Percentiles rank a stretch among this genome's conserved stretches.
phyloP scores from a whole-genome alignment of 805 yeast genomes.

The Crinitomyces ghanaensis region DNA sequence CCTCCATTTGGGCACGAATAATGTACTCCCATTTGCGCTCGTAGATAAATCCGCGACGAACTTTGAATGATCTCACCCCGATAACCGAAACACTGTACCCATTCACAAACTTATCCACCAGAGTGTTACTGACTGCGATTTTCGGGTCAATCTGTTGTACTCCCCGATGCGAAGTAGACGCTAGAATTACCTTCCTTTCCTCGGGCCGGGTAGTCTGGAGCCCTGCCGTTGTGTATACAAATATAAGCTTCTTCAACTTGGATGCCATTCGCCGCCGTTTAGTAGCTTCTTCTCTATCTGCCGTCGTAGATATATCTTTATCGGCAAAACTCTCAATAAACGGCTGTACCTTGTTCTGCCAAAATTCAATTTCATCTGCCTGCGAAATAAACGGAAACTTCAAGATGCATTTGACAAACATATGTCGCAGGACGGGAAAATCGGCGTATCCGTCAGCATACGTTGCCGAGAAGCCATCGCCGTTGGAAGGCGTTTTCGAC shows the following conservation, averaged over 20 bases:
- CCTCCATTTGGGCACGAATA: conserved; percentile 19
- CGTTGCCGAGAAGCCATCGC: background rate
- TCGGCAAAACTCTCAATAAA: conserved; percentile 70
- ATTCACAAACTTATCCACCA: conserved; percentile 30
- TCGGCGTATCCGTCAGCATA: conserved; percentile 19
- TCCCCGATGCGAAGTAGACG: conserved; percentile 16
- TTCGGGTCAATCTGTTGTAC: conserved; percentile 13
- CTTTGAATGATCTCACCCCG: conserved; percentile 40
- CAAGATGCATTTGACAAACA: conserved; percentile 49
- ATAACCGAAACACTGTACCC: conserved; percentile 55
- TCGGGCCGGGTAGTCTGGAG: conserved; percentile 37
- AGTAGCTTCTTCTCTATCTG: conserved; percentile 65
- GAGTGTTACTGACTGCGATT: conserved; percentile 11
- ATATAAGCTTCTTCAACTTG: conserved; percentile 50
- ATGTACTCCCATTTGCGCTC: conserved; percentile 24
- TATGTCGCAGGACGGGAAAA: conserved; percentile 60
- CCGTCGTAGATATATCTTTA: conserved; percentile 58
- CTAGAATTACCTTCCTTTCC: conserved; percentile 20
- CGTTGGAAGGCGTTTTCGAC: background rate
- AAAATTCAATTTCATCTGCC: conserved; percentile 47
- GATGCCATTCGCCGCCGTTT: conserved; percentile 48
- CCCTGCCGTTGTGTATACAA: conserved; percentile 66
- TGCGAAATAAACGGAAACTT: conserved; percentile 65
- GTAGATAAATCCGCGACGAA: conserved; percentile 22
- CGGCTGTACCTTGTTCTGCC: conserved; percentile 71